A percentile compares a stretch with the other conserved stretches of the same genome.
phyloP scores from a whole-genome alignment of 805 yeast genomes.

The Saccharomyces paradoxus region DNA sequence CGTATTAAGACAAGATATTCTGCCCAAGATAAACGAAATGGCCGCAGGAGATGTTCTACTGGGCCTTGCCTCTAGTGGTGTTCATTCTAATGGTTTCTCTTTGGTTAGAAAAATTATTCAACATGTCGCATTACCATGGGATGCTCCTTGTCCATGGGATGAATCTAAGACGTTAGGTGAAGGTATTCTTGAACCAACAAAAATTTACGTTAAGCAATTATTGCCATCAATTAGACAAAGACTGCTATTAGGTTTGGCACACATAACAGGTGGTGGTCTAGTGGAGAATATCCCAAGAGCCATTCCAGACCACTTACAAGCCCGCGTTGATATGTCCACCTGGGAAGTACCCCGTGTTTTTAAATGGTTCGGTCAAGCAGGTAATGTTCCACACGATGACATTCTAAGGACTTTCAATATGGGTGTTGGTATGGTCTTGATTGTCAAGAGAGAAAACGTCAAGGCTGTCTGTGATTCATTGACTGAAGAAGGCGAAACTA shows the following conservation, averaged over 20 bases:
- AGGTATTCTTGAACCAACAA: constrained; percentile 81
- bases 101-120: constrained; percentile 88
- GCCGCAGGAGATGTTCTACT: constrained; percentile 69
- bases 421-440: constrained; percentile 94
- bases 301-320: constrained; percentile 71
- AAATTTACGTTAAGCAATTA: constrained; percentile 87
- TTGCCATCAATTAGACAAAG: constrained; percentile 63
- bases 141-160: constrained; percentile 81
- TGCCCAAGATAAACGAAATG: constrained; percentile 69
- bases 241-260: constrained; percentile 79
- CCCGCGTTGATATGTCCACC: constrained; percentile 63
- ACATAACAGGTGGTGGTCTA: constrained; percentile 97
- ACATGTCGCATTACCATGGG: constrained; percentile 60
- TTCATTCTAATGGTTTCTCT: constrained; percentile 95
- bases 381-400: constrained; percentile 80
- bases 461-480: constrained; percentile 46
- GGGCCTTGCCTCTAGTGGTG: constrained; percentile 86
- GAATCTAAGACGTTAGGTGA: constrained; percentile 66
- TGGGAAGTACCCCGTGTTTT: constrained; percentile 88
- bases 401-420: constrained; percentile 85
- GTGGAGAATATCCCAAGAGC: constrained; percentile 95
- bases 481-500: constrained; percentile 62
- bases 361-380: constrained; percentile 88
- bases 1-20: constrained; percentile 60
- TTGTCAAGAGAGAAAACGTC: constrained; percentile 65